Conservation (phyloP, 805 yeast genomes). For the Starmerella ratchasimensis region DNA sequence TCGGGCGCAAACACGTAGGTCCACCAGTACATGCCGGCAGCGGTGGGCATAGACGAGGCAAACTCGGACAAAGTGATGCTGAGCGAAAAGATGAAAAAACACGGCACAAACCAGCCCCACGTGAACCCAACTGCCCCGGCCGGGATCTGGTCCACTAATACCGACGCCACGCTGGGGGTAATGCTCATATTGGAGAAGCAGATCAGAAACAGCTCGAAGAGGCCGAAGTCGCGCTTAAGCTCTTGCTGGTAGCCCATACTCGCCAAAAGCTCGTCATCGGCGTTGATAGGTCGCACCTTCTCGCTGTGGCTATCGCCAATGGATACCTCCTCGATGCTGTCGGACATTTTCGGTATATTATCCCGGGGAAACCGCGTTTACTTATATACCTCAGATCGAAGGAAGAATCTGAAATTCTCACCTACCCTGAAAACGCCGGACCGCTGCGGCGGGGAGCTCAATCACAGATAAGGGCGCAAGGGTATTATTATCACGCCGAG, state of each 20-base stretch:
- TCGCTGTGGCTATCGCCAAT: no score
- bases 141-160: conserved; percentile 37
- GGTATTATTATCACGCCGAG: no score
- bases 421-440: no score
- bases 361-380: no score
- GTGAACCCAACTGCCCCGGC: conserved; percentile 52
- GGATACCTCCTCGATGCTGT: no score
- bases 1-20: conserved; percentile 53
- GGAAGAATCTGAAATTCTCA: no score
- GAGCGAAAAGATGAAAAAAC: conserved; percentile 39
- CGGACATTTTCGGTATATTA: no score
- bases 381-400: no score
- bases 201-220: conserved; percentile 52
- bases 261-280: conserved; percentile 17
- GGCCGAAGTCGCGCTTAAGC: conserved; percentile 43
- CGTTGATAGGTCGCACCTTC: no score
- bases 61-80: conserved; percentile 52
- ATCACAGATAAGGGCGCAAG: no score
- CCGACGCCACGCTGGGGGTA: conserved; percentile 42
- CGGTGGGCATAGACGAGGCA: conserved; percentile 56
- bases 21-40: conserved; percentile 62
- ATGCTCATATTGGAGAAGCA: conserved; percentile 62
- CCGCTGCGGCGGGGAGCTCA: no score
- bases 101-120: conserved; percentile 62
- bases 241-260: conserved; percentile 62